Conservation (phyloP, 495 filamentous ascomycete genomes). For the Aspergillus incahuasiensis region DNA sequence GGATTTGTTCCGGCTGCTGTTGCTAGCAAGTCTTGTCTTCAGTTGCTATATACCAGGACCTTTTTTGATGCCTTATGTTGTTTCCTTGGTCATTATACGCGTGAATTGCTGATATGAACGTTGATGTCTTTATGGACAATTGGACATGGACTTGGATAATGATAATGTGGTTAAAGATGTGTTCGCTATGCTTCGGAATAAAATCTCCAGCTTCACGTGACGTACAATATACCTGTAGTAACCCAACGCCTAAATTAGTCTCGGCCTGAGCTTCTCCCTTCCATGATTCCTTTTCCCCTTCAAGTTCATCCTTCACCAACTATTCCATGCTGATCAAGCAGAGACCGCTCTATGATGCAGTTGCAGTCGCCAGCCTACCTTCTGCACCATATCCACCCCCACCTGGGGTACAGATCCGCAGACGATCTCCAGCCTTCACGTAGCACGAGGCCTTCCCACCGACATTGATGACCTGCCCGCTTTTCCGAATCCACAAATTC, state of each 20-base stretch:
- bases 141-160: neutral
- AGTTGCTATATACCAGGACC: constrained; percentile 1
- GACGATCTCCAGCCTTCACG: constrained; percentile 2
- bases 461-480: neutral
- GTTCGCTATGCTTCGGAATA: too few relatives aligned
- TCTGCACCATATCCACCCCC: constrained; percentile 7
- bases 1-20: neutral
- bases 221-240: too few relatives aligned
- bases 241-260: too few relatives aligned
- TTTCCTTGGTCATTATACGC: neutral
- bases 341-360: neutral
- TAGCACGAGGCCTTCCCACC: constrained; percentile 2
- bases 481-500: constrained; percentile 11
- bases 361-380: neutral
- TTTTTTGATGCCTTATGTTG: neutral
- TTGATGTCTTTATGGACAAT: neutral
- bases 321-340: neutral
- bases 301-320: neutral
- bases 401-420: constrained; percentile 8
- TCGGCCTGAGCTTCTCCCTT: too few relatives aligned
- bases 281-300: neutral
- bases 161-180: neutral
- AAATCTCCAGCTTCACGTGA: too few relatives aligned
- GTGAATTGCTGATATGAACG: neutral
- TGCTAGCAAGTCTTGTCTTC: neutral